Conservation (phyloP, 345 rosid genomes). For the Hibiscus mutabilis region DNA sequence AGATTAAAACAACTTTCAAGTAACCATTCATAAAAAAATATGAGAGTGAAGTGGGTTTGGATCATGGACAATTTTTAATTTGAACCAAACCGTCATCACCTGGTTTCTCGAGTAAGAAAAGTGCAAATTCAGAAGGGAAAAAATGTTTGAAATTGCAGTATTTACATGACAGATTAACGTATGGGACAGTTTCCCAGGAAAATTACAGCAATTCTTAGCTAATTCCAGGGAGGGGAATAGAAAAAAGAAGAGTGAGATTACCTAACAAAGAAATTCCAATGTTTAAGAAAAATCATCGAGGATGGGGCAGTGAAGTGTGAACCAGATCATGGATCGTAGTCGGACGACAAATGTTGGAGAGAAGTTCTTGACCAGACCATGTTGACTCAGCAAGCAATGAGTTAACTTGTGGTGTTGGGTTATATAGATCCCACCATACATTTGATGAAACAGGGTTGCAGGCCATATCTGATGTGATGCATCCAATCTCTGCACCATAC, state of each 20-base stretch:
- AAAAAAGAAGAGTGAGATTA: no score
- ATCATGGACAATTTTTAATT: no score
- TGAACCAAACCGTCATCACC: no score
- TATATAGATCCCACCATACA: slow-evolving; percentile 75
- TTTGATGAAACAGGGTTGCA: slow-evolving; percentile 33
- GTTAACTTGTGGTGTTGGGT: slow-evolving; percentile 45
- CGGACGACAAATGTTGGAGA: slow-evolving; percentile 41
- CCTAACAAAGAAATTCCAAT: background rate
- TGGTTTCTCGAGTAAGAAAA: background rate
- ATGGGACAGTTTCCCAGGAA: background rate
- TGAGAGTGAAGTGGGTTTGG: no score
- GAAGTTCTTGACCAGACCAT: slow-evolving; percentile 35
- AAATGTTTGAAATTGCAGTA: background rate
- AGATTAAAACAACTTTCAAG: no score
- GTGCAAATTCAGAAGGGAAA: background rate
- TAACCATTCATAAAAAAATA: no score
- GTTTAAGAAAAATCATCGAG: background rate
- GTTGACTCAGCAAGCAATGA: slow-evolving; percentile 45
- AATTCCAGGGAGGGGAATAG: background rate
- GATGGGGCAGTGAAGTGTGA: background rate
- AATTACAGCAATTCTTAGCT: background rate
- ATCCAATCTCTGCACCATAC: slow-evolving; percentile 39
- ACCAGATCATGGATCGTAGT: slow-evolving; percentile 29
- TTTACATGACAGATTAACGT: background rate
- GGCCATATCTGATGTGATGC: slow-evolving; percentile 46